phyloP scores from a whole-genome alignment of 441 rosid species.

The Pelargonium citronellum region DNA sequence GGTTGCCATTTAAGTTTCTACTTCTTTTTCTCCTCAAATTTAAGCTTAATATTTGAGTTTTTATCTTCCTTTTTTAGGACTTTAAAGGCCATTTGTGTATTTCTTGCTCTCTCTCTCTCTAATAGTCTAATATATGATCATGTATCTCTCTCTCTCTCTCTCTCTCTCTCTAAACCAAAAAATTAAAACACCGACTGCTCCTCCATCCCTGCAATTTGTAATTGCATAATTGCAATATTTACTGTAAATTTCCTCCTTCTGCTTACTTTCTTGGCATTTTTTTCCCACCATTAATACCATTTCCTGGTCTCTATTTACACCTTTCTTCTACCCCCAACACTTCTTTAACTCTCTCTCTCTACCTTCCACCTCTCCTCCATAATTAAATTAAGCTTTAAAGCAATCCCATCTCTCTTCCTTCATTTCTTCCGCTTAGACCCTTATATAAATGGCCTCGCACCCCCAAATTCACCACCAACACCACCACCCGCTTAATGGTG shows the following conservation, averaged over 20 bases:
- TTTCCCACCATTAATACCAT: constrained; percentile 38
- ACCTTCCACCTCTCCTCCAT: constrained; percentile 42
- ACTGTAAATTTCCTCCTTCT: constrained; percentile 32
- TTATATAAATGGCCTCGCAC: constrained; percentile 49
- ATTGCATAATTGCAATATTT: constrained; percentile 33
- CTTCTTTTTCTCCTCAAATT: neutral
- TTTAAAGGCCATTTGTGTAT: neutral
- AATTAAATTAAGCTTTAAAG: constrained; percentile 76
- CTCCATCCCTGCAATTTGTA: constrained; percentile 4
- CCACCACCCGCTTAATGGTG: constrained; percentile 14
- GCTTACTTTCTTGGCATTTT: constrained; percentile 29
- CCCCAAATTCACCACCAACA: constrained; percentile 24
- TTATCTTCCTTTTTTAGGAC: too few relatives aligned
- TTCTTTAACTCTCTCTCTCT: constrained; percentile 20
- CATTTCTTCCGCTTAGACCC: constrained; percentile 15
- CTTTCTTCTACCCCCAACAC: neutral
- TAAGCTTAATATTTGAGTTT: neutral
- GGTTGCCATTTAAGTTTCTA: neutral
- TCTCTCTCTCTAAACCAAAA: neutral
- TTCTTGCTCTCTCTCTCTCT: neutral
- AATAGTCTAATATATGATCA: too few relatives aligned
- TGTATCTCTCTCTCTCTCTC: too few relatives aligned
- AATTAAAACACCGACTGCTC: constrained; percentile 5
- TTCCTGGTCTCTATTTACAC: constrained; percentile 38
- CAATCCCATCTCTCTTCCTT: constrained; percentile 39